Evolutionary conservation across 805 yeast species (phyloP), one percentile per base, ranked within the genome.

Genomic region (Starmerella bombi): DNA sequence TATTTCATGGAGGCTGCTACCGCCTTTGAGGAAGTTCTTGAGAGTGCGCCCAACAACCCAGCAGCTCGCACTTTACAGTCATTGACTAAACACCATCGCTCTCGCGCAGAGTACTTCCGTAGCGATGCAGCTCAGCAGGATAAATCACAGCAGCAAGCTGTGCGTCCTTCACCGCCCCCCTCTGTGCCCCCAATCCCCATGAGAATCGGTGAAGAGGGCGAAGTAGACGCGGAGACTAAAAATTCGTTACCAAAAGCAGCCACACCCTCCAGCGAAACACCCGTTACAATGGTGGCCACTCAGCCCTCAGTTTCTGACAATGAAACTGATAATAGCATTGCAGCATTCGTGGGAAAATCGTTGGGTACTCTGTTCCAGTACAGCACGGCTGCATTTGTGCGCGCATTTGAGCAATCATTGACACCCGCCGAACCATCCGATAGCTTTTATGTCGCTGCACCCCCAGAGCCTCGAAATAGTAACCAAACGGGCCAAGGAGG

Each of bases 1-100:
- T 49, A 57, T 8, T 72, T 70, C 48, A 44, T 46, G 7, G 54
- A 60, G 16, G 67, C 74, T 0, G 53, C 67, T 4, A 51, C 49
- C 1, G 41, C 54, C 38, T 60, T 69, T 37, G 50, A 50, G 5
- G 48, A 56, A 25, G 61, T 59, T 3, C 43, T 51, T 0, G 38
- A 25, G 4, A 42, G 38, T 5, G 49, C 61, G 0, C 46, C 50
- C 1, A 57, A 56, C 34, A 48, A 49, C 29, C 58, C 61, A 16
- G 60, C 65, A 6, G 50, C 49, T 27, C 38, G 44, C 9, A 62
- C 63, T 1, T 40, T 65, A 16, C 42, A 42, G 16, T 46, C 61
- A 1, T 43, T 65, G 22, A 57, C 57, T 9, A 48, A 48, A 7
- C 60, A 58, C 33, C 57, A 61, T 35, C 22, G 37, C 3, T 40